Conservation (phyloP, 306 rosid genomes). For the Dalbergia oliveri region DNA sequence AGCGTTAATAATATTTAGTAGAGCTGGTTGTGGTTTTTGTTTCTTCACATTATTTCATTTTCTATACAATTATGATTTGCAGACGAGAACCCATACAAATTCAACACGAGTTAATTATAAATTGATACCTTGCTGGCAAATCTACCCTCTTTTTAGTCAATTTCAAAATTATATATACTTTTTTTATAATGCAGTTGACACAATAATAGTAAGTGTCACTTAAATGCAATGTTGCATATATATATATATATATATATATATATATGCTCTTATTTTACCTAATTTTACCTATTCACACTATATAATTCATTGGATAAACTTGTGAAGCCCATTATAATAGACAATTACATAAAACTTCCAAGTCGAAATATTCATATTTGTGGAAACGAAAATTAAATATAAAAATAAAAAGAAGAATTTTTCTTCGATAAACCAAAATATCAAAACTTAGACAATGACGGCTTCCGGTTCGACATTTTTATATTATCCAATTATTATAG, state of each 20-base stretch:
- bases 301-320: conserved; percentile 4
- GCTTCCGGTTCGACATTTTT: conserved; percentile 20
- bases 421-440: neutral
- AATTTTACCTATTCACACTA: neutral
- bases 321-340: neutral
- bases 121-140: neutral
- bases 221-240: conserved; percentile 36
- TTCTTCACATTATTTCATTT: neutral
- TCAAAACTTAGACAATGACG: conserved; percentile 42
- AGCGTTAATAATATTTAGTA: neutral
- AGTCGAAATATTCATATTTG: neutral
- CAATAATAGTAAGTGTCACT: neutral
- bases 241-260: conserved; percentile 10
- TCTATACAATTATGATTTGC: neutral
- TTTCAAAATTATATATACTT: neutral
- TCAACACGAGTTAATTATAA: neutral
- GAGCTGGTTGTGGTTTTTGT: neutral
- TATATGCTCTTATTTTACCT: conserved; percentile 1
- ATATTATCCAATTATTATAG: conserved; percentile 34
- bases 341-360: neutral
- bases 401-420: neutral
- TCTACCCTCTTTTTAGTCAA: neutral
- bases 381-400: neutral
- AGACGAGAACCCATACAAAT: neutral
- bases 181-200: neutral